Evolutionary conservation across 257 asterid genomes (phyloP), one percentile per base, ranked within the genome.

Genomic region (Nicotiana benthamiana): DNA sequence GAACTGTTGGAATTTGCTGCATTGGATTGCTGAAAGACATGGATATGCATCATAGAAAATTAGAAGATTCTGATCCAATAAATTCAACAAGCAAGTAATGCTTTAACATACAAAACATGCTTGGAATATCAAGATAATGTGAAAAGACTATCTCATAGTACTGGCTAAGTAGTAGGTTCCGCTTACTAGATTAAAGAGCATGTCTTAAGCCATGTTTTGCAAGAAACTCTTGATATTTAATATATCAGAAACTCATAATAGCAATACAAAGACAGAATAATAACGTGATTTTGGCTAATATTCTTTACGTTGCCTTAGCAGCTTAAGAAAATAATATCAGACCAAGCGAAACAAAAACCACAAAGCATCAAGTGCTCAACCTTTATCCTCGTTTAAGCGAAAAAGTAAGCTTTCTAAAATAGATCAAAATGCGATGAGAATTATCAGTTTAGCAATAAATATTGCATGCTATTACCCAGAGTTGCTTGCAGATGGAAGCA

Each of bases 401-500:
- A 15, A 48, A 64, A 78, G 70, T 9, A n/a, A 48, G 51, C 40
- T 13, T 46, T 72, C 24, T 48, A 46, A 26, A 62, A 60, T 12
- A 62, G 32, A 62, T 24, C 17, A 46, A 72, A 72, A 15, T 72
- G 61, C 8, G 40, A 11, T 6, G 26, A 74, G 24, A 43, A 24
- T 70, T 12, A 75, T 60, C 28, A 61, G 30, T 18, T 60, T n/a
- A 61, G 16, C 20, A 81, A 75, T 60, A 32, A 76, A 59, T 28
- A 48, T 36, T 22, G 20, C 12, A 72, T 27, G 56, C 12, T 46
- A 76, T 82, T 84, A 89, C 93, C 90, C 67, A 12, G 80, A 68
- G 78, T 70, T 81, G 85, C 86, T 79, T 18, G 87, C 77, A 61
- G 83, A 43, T n/a, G 91, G 83, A 77, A 80, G 64, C 79, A 63